These are phyloP conservation scores for Boletus vinaceobasis DNA, from an alignment of 768 basidiomycete genomes.

Conservation along the genomic window DNA sequence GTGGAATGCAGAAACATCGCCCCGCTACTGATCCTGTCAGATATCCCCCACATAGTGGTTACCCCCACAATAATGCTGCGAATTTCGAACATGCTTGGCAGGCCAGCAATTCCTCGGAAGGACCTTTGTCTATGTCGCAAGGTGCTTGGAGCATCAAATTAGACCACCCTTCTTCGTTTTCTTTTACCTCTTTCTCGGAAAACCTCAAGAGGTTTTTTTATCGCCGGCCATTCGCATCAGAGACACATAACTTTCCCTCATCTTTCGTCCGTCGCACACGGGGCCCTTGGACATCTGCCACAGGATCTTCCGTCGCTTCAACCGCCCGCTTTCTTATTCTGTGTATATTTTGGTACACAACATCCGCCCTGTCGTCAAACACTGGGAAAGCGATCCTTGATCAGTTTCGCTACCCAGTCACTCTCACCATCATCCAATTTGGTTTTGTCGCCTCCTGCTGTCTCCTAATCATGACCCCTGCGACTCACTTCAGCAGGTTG, in stretches of 20 bases:
- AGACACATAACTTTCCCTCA: slow-evolving; percentile 17
- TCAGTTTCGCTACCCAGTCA: slow-evolving; percentile 91
- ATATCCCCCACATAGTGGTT: slow-evolving; percentile 19
- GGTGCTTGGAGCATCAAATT: slow-evolving; percentile 2
- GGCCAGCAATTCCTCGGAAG: slow-evolving; percentile 18
- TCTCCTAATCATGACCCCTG: slow-evolving; percentile 76
- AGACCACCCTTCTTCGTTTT: slow-evolving; percentile 5
- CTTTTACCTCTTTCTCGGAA: slow-evolving; percentile 9
- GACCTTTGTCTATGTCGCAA: slow-evolving; percentile 7
- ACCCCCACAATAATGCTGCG: slow-evolving; percentile 13
- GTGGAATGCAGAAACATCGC: slow-evolving; percentile 23
- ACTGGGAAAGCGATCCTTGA: slow-evolving; percentile 94
- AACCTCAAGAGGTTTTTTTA: slow-evolving; percentile 17
- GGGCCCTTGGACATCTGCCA: slow-evolving; percentile 13
- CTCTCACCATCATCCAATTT: slow-evolving; percentile 97
- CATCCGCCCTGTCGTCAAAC: slow-evolving; percentile 91
- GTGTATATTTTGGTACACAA: slow-evolving; percentile 90
- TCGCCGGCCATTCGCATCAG: slow-evolving; percentile 13
- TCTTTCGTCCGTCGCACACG: slow-evolving; percentile 26
- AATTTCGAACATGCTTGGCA: slow-evolving; percentile 22
- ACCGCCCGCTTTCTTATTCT: slow-evolving; percentile 65
- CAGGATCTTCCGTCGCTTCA: slow-evolving; percentile 21
- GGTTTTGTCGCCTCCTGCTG: slow-evolving; percentile 90
- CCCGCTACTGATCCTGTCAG: slow-evolving; percentile 4
- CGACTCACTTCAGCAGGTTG: slow-evolving; percentile 61